Percentiles rank a stretch among this genome's conserved stretches.
Evolutionary conservation across 78 protist species (phyloP).

Genomic region (Emiliania huxleyi): DNA sequence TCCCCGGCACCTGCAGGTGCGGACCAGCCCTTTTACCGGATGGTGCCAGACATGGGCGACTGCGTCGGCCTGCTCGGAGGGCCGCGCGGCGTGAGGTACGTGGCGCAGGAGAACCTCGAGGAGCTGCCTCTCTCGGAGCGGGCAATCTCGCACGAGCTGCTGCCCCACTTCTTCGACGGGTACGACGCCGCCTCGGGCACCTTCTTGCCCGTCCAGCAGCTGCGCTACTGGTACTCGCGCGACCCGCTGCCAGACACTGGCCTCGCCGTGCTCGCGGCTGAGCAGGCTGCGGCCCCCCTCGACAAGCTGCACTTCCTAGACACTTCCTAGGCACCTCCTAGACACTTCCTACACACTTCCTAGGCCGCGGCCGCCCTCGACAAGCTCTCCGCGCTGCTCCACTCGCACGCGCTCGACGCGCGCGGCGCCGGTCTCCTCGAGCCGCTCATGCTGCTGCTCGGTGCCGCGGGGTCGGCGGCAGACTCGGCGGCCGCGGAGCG

Average conservation of each 20-base stretch:
- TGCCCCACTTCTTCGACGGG: not conserved
- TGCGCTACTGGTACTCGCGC: not conserved
- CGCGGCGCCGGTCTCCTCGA: not conserved
- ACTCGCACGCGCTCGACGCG: not conserved
- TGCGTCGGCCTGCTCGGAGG: not conserved
- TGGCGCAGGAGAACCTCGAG: slow-evolving; percentile 8
- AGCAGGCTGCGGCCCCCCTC: too few species aligned
- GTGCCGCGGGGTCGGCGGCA: not conserved
- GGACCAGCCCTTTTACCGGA: slow-evolving; percentile 4
- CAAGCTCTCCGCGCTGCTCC: not conserved
- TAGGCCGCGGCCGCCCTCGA: not conserved
- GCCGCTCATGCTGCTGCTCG: not conserved
- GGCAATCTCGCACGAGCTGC: not conserved
- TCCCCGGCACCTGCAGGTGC: too few species aligned
- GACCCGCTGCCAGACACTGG: not conserved
- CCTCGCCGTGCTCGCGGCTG: not conserved
- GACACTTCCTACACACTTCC: not conserved
- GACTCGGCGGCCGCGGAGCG: not conserved
- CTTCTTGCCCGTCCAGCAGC: not conserved
- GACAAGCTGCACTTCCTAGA: too few species aligned
- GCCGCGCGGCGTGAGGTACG: not conserved
- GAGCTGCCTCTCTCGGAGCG: not conserved
- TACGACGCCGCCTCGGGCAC: not conserved
- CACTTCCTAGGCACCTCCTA: too few species aligned
- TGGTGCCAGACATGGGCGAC: not conserved